These are phyloP conservation scores for Trametopsis cervina DNA, from an alignment of 768 basidiomycete genomes.

Conservation along the genomic window DNA sequence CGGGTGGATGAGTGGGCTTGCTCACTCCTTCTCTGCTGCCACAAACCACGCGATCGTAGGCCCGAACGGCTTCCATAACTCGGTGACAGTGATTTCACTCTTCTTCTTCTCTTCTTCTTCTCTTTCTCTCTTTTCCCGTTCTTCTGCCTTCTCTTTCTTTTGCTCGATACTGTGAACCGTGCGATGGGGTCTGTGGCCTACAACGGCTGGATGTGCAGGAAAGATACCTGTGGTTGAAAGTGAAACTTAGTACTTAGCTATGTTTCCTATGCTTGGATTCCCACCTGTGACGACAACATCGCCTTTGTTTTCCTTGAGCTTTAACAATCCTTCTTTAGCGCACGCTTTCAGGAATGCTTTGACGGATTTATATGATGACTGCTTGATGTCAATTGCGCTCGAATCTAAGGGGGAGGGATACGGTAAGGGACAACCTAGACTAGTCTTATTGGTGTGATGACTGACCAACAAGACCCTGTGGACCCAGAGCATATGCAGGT, in stretches of 20 bases:
- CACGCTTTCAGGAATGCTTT: constrained; percentile 70
- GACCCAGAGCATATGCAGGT: constrained; percentile 49
- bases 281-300: constrained; percentile 39
- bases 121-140: constrained; percentile 44
- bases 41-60: constrained; percentile 53
- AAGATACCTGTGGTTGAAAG: constrained; percentile 35
- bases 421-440: background rate
- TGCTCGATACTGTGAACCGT: constrained; percentile 64
- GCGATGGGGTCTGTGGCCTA: constrained; percentile 40
- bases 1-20: constrained; percentile 10
- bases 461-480: constrained; percentile 15
- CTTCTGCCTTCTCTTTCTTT: constrained; percentile 54
- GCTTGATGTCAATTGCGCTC: constrained; percentile 60
- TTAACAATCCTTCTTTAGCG: constrained; percentile 69
- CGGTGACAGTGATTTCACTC: constrained; percentile 50
- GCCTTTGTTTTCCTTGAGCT: constrained; percentile 54
- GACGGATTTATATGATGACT: constrained; percentile 76
- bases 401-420: constrained; percentile 22
- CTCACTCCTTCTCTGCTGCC: constrained; percentile 56
- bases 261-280: background rate
- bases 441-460: background rate
- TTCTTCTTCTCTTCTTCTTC: constrained; percentile 34
- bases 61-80: constrained; percentile 73
- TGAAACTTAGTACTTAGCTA: background rate
- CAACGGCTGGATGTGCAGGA: constrained; percentile 48